Evolutionary conservation across 73 alveolate genomes (phyloP).

Genomic region (Tetrahymena malaccensis): DNA sequence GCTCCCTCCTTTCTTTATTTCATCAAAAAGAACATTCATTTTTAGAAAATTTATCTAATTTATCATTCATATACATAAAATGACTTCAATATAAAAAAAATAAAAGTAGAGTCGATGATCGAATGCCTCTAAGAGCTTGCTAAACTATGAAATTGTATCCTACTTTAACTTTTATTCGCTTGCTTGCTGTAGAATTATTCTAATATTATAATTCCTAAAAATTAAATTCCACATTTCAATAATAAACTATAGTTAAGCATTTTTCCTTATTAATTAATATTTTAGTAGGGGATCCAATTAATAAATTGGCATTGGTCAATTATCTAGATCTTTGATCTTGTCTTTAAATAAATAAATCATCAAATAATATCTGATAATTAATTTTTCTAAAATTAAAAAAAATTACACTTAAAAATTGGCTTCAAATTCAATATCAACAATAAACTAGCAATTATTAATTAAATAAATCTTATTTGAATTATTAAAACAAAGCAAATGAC

Average conservation of each 20-base stretch:
- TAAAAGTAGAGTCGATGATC: not conserved
- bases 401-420: not conserved
- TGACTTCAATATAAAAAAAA: too few relatives aligned
- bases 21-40: too few relatives aligned
- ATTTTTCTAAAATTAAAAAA: not conserved
- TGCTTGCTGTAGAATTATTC: not conserved
- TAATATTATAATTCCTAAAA: too few relatives aligned
- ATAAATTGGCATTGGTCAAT: not conserved
- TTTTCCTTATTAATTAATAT: not conserved
- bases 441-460: not conserved
- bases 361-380: not conserved
- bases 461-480: not conserved
- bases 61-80: not conserved
- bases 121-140: not conserved
- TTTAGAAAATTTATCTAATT: not conserved
- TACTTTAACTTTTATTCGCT: not conserved
- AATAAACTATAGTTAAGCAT: not conserved
- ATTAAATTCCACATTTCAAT: not conserved
- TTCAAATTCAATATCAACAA: not conserved
- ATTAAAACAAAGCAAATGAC: not conserved
- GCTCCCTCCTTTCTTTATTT: not conserved
- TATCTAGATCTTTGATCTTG: not conserved
- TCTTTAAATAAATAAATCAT: not conserved
- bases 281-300: not conserved
- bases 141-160: not conserved